Evolutionary conservation across 768 basidiomycete species (phyloP).

Genomic region (Rhizopogon salebrosus): DNA sequence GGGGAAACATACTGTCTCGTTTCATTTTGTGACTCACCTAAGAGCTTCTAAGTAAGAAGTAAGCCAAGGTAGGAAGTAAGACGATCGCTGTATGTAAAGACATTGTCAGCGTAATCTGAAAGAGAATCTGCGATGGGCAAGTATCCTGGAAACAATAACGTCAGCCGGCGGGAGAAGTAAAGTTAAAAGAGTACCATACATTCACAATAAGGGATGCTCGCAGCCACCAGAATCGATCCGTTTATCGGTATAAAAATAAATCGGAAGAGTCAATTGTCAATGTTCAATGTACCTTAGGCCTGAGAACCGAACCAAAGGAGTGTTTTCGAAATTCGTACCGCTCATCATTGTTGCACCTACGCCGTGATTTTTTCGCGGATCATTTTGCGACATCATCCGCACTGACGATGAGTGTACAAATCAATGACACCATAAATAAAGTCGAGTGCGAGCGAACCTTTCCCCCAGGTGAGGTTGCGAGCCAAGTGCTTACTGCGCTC

Average conservation of each 20-base stretch:
- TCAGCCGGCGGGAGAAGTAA: neutral
- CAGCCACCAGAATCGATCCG: constrained; percentile 14
- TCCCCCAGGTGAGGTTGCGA: too few species aligned
- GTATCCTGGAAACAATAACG: constrained; percentile 7
- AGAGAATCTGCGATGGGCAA: neutral
- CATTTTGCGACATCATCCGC: too few species aligned
- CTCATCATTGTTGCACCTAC: too few species aligned
- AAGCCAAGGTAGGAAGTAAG: constrained; percentile 14
- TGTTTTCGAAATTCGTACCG: too few species aligned
- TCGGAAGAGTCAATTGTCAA: too few species aligned
- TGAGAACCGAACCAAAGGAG: too few species aligned
- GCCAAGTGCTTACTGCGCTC: too few species aligned
- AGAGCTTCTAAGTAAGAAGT: constrained; percentile 10
- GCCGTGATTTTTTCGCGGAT: too few species aligned
- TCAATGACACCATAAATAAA: too few species aligned
- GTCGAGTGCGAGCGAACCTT: too few species aligned
- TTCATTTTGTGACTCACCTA: neutral
- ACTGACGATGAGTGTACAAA: too few species aligned
- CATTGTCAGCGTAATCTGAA: constrained; percentile 9
- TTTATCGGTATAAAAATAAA: constrained; percentile 6
- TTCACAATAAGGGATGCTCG: constrained; percentile 23
- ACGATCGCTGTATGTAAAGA: constrained; percentile 24
- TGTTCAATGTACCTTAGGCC: too few species aligned
- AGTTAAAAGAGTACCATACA: constrained; percentile 8
- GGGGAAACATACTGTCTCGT: neutral